These are phyloP conservation scores for Flammula alnicola DNA, from an alignment of 1,284 basidiomycete genomes.

Conservation along the genomic window DNA sequence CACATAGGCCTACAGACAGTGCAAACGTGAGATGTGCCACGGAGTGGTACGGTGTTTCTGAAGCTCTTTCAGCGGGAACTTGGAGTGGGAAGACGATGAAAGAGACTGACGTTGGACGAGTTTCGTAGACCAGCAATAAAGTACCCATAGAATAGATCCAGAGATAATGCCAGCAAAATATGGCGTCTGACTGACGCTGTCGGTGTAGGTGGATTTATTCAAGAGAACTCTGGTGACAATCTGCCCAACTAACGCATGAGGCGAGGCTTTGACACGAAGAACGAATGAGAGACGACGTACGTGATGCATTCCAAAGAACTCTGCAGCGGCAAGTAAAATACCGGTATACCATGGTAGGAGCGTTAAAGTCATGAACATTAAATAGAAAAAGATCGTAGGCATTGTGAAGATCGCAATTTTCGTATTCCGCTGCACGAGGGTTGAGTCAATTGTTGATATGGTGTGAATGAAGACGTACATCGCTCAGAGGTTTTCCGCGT, in stretches of 20 bases:
- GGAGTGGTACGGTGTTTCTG: conserved; percentile 78
- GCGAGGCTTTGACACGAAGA: conserved; percentile 19
- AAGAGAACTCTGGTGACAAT: conserved; percentile 84
- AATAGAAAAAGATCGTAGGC: conserved; percentile 79
- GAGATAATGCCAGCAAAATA: conserved; percentile 94
- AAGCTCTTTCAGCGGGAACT: neutral
- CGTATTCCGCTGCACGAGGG: conserved; percentile 66
- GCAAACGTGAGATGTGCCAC: conserved; percentile 80
- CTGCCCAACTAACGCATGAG: conserved; percentile 40
- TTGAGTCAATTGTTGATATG: conserved; percentile 6
- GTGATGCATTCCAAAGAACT: conserved; percentile 93
- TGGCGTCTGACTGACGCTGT: conserved; percentile 78
- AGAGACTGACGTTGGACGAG: conserved; percentile 66
- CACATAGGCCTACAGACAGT: conserved; percentile 69
- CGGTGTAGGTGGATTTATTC: conserved; percentile 77
- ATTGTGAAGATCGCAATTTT: conserved; percentile 81
- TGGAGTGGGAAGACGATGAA: neutral
- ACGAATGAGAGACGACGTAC: conserved; percentile 49
- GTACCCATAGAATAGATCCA: conserved; percentile 87
- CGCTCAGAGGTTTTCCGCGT: conserved; percentile 68
- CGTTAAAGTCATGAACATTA: conserved; percentile 84
- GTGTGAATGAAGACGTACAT: conserved; percentile 49
- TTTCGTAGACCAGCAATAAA: conserved; percentile 80
- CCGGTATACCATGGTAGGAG: conserved; percentile 91
- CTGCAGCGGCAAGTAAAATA: conserved; percentile 78